phyloP scores from a whole-genome alignment of 148 eudicot genomes.

The Vaccinium myrtillus region DNA sequence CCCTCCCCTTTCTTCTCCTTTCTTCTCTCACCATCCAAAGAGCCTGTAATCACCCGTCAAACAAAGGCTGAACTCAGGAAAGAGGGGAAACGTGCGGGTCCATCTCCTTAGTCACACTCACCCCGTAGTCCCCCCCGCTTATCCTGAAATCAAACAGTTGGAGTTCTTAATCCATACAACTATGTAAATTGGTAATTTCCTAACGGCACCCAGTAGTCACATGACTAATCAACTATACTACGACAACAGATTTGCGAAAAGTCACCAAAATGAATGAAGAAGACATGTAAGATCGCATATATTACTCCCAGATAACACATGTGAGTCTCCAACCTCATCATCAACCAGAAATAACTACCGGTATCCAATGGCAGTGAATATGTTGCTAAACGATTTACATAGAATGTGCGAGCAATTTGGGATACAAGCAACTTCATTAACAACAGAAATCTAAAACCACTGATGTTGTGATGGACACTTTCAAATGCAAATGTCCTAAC shows the following conservation, averaged over 20 bases:
- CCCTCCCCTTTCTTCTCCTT: no score
- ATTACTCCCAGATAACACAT: neutral
- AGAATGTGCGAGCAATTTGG: neutral
- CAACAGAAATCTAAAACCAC: neutral
- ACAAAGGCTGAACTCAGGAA: no score
- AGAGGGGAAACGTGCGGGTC: no score
- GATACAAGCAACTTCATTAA: neutral
- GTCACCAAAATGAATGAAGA: neutral
- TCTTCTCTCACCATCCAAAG: no score
- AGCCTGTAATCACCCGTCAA: no score
- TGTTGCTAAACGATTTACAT: neutral
- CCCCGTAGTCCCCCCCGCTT: no score
- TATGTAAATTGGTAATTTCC: no score
- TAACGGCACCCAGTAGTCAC: no score
- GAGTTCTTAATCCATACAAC: no score
- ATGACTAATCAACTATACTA: no score
- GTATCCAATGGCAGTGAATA: neutral
- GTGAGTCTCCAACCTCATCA: neutral
- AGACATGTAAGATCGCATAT: neutral
- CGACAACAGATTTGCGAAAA: neutral
- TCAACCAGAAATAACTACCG: neutral
- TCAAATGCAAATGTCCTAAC: neutral
- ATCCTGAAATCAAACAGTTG: no score
- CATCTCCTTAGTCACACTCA: no score
- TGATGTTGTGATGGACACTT: neutral